A percentile compares a stretch with the other conserved stretches of the same genome.
Conservation (phyloP, 192 early-diverging fungal species). For the Coemansia sp. region DNA sequence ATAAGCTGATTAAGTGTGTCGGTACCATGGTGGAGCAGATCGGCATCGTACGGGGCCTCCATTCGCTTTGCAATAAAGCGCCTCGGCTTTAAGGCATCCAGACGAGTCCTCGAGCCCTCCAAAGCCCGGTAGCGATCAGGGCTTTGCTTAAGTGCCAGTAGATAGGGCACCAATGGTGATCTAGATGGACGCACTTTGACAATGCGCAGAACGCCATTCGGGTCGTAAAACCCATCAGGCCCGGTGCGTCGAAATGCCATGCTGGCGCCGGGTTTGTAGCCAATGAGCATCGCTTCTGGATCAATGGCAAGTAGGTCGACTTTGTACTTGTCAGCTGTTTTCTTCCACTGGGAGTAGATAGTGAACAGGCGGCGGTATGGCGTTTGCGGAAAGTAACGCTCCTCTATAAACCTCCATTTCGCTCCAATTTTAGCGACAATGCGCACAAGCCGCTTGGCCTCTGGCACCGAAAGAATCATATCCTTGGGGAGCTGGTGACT, state of each 20-base stretch:
- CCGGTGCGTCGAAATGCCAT: slow-evolving; percentile 14
- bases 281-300: slow-evolving; percentile 6
- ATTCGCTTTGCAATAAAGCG: neutral
- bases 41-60: neutral
- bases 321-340: neutral
- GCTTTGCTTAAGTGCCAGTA: neutral
- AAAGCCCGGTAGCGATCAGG: neutral
- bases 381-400: neutral
- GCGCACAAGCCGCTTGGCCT: neutral
- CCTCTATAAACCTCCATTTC: slow-evolving; percentile 6
- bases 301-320: slow-evolving; percentile 1
- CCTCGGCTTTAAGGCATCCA: neutral
- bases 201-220: neutral
- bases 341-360: neutral
- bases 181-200: neutral
- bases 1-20: slow-evolving; percentile 4
- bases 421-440: neutral
- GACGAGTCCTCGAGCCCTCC: neutral
- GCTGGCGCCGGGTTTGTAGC: neutral
- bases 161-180: neutral
- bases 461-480: neutral
- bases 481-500: neutral
- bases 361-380: neutral
- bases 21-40: neutral
- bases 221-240: slow-evolving; percentile 4